Evolutionary conservation across 768 basidiomycete species (phyloP).

Genomic region (Suillus placidus): DNA sequence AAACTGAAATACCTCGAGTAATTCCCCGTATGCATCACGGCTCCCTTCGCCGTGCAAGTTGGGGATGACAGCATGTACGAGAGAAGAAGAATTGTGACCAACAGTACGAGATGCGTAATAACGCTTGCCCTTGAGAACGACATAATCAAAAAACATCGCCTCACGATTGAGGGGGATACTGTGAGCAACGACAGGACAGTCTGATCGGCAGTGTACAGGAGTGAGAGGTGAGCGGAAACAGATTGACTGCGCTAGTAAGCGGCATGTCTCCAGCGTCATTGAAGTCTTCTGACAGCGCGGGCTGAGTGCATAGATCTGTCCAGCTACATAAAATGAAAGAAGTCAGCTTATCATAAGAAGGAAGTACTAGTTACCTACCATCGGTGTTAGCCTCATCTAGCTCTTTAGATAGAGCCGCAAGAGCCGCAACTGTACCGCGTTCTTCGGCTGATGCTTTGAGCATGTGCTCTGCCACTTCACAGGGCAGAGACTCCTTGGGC

Average conservation of each 20-base stretch:
- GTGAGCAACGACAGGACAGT: neutral
- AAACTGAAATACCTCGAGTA: constrained; percentile 9
- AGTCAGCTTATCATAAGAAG: neutral
- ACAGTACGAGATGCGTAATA: neutral
- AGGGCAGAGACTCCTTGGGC: neutral
- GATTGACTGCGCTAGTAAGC: neutral
- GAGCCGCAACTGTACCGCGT: neutral
- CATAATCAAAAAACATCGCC: neutral
- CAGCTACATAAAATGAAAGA: neutral
- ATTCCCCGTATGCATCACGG: constrained; percentile 1
- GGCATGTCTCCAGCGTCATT: neutral
- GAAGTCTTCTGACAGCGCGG: neutral
- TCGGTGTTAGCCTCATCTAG: constrained; percentile 2
- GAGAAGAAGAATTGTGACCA: neutral
- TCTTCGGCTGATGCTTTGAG: constrained; percentile 15
- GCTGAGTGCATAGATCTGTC: neutral
- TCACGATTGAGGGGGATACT: neutral
- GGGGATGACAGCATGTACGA: neutral
- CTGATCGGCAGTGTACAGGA: constrained; percentile 5
- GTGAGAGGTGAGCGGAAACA: neutral
- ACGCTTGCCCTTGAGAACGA: neutral
- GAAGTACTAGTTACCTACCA: neutral
- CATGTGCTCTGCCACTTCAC: neutral
- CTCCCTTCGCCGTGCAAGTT: neutral
- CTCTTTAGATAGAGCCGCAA: constrained; percentile 5